Base-by-base conservation (phyloP, 495 filamentous ascomycete genomes). In the Trichoderma asperelloides region DNA sequence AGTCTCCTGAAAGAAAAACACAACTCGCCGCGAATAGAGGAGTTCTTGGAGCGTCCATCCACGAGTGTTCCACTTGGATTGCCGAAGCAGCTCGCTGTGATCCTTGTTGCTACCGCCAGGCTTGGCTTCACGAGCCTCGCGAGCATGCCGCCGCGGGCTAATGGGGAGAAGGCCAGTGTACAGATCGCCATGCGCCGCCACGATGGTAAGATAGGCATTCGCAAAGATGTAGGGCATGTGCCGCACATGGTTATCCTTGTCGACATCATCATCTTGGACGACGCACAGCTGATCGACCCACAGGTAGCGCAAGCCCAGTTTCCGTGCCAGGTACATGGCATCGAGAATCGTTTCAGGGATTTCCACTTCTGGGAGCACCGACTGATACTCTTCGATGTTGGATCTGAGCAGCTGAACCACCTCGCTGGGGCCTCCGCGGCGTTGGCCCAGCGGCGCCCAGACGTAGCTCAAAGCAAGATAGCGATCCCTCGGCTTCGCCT, bases 231-330 rank as follows among this genome's bases (percentile, higher is more conserved):
- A 40, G n/a, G 68, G 68, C 74, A 77, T 77, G 45, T 65, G 37
- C 4, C 65, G 39, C 3, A 75, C 64, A 30, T 72, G 74, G 39
- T 47, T 65, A 11, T 69, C n/a, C 66, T 68, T 69, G 28, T 73
- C 70, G 5, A 70, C 39, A 9, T 30, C 39, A 62, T 75, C 70
- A 27, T 71, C 65, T 41, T 74, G 74, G n/a, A 68, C 64, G 43
- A 77, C 75, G 66, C 75, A 77, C 15, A 73, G 63, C 13, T 65
- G 65, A 57, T 75, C 72, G 15, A 74, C 66, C 72, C 71, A 74
- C 23, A 75, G 67, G 65, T 72, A 74, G 23, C 69, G 65, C 60
- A 69, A 62, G 25, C 67, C 68, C 21, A 71, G 65, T 23, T 64
- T 55, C 21, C 66, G 40, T 33, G 63, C 63, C 23, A 70, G 15